Evolutionary conservation across 2,329 filamentous ascomycete genomes (phyloP).

Genomic region (Furcasterigmium sp.): DNA sequence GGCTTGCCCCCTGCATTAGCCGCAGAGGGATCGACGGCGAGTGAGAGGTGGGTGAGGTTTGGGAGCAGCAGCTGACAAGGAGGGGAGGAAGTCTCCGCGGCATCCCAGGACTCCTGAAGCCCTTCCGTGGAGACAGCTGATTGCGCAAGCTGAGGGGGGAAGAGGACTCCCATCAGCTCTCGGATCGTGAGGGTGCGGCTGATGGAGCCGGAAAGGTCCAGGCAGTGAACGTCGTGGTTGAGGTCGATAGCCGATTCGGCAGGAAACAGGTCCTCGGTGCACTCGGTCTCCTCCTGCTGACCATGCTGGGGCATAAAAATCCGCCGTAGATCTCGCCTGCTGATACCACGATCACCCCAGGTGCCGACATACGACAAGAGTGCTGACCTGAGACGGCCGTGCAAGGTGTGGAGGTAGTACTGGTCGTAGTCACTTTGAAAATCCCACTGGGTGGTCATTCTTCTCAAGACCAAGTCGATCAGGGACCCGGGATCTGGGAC

Average conservation of each 20-base stretch:
- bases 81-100: conserved; percentile 20
- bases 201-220: conserved; percentile 50
- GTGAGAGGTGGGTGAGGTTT: conserved; percentile 55
- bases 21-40: conserved; percentile 38
- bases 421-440: conserved; percentile 50
- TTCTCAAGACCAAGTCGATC: conserved; percentile 44
- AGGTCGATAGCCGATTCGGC: conserved; percentile 14
- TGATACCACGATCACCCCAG: conserved; percentile 39
- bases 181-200: conserved; percentile 46
- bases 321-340: conserved; percentile 42
- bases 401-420: conserved; percentile 51
- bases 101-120: conserved; percentile 51
- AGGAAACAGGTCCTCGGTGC: background rate
- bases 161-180: conserved; percentile 47
- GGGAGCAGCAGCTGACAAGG: conserved; percentile 37
- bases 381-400: conserved; percentile 45
- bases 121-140: conserved; percentile 13
- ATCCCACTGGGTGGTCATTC: conserved; percentile 49
- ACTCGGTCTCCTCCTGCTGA: conserved; percentile 13
- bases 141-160: conserved; percentile 23
- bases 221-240: conserved; percentile 42
- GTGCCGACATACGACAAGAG: conserved; percentile 46
- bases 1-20: conserved; percentile 6
- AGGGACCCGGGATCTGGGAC: conserved; percentile 41
- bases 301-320: conserved; percentile 29